These are phyloP conservation scores for Aureobasidium lini DNA, from an alignment of 2,329 filamentous ascomycete genomes.

Conservation along the genomic window DNA sequence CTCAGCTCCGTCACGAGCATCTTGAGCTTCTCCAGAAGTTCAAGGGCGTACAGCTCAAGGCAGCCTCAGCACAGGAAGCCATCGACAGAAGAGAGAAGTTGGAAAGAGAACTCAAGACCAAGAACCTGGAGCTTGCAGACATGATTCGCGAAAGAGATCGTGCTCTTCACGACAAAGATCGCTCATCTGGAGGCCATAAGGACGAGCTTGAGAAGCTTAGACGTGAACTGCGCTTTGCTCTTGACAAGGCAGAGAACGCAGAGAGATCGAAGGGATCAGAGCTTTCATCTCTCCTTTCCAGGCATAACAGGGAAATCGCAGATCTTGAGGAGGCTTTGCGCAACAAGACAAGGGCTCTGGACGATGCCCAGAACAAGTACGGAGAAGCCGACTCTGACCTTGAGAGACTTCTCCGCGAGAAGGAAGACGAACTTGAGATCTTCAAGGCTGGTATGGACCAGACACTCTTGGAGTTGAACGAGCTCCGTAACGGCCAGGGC, in stretches of 20 bases:
- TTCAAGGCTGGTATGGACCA: constrained; percentile 98
- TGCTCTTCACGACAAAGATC: constrained; percentile 86
- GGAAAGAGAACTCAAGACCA: constrained; percentile 96
- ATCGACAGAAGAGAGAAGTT: constrained; percentile 92
- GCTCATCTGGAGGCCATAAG: constrained; percentile 74
- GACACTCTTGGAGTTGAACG: constrained; percentile 84
- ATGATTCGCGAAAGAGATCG: constrained; percentile 97
- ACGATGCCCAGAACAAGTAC: constrained; percentile 71
- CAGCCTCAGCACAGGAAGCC: constrained; percentile 91
- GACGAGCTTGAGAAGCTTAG: constrained; percentile 93
- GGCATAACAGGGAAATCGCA: constrained; percentile 95
- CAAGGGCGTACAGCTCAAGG: constrained; percentile 92
- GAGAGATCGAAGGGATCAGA: constrained; percentile 93
- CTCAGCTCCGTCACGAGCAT: constrained; percentile 90
- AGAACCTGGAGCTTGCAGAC: constrained; percentile 96
- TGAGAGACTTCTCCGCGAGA: constrained; percentile 77
- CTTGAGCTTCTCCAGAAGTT: constrained; percentile 92
- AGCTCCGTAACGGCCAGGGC: constrained; percentile 56
- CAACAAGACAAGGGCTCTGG: constrained; percentile 79
- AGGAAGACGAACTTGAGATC: constrained; percentile 95
- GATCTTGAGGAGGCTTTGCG: constrained; percentile 87
- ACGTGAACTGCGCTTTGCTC: constrained; percentile 84
- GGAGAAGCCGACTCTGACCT: constrained; percentile 78
- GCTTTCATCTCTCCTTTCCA: constrained; percentile 85
- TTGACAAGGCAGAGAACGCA: constrained; percentile 84